A percentile compares a stretch with the other conserved stretches of the same genome.
phyloP scores from a whole-genome alignment of 176 grass and related monocot genomes.

The Rhynchospora pubera region DNA sequence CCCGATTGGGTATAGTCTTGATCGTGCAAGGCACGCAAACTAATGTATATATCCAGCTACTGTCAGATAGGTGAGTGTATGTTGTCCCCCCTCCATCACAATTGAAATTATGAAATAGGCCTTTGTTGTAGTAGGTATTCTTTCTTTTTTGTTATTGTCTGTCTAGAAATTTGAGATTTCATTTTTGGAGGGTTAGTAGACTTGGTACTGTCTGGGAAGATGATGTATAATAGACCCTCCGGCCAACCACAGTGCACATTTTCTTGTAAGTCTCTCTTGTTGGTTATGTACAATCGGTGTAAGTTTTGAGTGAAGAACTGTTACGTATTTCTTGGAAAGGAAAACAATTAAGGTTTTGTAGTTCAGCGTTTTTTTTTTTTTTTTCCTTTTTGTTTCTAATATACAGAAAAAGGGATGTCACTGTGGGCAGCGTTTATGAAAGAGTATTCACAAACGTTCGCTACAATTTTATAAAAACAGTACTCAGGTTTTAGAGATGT shows the following conservation, averaged over 20 bases:
- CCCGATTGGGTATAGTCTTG: conserved; percentile 16
- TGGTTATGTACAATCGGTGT: conserved; percentile 23
- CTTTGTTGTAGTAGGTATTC: conserved; percentile 31
- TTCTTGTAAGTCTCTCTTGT: conserved; percentile 23
- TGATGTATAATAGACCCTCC: conserved; percentile 27
- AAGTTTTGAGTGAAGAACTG: conserved; percentile 23
- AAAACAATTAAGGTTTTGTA: not conserved
- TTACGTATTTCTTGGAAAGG: not conserved
- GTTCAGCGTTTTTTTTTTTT: not conserved
- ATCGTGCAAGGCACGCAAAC: conserved; percentile 16
- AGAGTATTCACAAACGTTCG: not conserved
- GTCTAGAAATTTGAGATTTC: conserved; percentile 18
- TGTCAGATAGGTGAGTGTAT: conserved; percentile 29
- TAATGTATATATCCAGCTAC: conserved; percentile 22
- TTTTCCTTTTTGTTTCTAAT: not conserved
- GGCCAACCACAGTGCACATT: conserved; percentile 1
- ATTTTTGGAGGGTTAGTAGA: conserved; percentile 16
- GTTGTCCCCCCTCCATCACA: not conserved
- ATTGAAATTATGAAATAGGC: conserved; percentile 30
- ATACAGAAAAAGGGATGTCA: not conserved
- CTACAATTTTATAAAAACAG: not conserved
- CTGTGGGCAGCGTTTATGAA: not conserved
- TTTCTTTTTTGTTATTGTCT: conserved; percentile 26
- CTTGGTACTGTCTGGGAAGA: not conserved
- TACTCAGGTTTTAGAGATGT: not conserved